Evolutionary conservation across 768 basidiomycete species (phyloP).

Genomic region (Leccinum broughii): DNA sequence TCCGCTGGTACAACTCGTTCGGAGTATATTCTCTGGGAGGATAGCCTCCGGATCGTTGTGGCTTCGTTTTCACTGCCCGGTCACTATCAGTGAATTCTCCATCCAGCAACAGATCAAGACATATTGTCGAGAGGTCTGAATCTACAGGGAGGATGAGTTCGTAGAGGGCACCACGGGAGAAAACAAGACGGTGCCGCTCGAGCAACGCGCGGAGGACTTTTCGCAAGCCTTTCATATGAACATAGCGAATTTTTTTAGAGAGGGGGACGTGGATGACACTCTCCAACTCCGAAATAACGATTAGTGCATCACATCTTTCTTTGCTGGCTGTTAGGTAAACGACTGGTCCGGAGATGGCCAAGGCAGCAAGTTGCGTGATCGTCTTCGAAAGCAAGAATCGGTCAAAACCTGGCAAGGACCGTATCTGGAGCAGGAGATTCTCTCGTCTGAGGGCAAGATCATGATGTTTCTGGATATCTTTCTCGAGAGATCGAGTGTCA

Average conservation of each 20-base stretch:
- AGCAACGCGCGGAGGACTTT: background rate
- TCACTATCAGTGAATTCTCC: background rate
- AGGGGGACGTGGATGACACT: background rate
- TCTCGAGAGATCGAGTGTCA: background rate
- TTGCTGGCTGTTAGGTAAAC: no score
- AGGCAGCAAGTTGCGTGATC: no score
- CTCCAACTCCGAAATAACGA: background rate
- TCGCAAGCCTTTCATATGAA: background rate
- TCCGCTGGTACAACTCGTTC: background rate
- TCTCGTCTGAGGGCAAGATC: background rate
- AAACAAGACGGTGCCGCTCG: background rate
- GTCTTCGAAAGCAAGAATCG: background rate
- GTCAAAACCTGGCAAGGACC: background rate
- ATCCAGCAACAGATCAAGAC: background rate
- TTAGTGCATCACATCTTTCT: no score
- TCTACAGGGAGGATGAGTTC: background rate
- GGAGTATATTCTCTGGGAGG: background rate
- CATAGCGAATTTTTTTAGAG: background rate
- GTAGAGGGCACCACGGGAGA: background rate
- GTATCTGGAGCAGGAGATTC: background rate
- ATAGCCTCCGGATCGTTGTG: no score
- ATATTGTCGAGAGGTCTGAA: rapidly evolving
- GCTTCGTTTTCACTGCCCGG: no score
- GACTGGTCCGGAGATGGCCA: no score
- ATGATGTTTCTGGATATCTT: background rate